These are phyloP conservation scores for Hypholoma sublateritium DNA, from an alignment of 768 basidiomycete species.

Conservation along the genomic window DNA sequence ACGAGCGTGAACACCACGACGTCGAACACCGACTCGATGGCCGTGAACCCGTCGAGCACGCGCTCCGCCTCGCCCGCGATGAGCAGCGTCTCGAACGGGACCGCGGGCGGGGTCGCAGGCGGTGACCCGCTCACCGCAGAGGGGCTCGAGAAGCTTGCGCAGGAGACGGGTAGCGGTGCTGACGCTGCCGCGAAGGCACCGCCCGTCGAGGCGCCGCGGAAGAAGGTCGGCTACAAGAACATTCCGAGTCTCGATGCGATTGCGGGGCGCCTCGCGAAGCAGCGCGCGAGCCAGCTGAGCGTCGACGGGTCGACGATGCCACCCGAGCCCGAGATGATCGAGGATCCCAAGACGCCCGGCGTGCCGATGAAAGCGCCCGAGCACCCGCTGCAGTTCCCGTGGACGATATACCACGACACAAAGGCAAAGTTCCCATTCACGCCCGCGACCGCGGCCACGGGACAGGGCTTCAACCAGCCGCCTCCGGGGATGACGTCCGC, in stretches of 20 bases:
- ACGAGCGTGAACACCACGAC: constrained; percentile 50
- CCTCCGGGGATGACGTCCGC: constrained; percentile 15
- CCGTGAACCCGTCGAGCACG: constrained; percentile 66
- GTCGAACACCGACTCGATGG: constrained; percentile 61
- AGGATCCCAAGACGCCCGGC: constrained; percentile 83
- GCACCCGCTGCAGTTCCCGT: constrained; percentile 82
- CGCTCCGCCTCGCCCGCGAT: constrained; percentile 66
- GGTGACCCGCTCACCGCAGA: constrained; percentile 66
- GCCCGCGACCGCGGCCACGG: constrained; percentile 13
- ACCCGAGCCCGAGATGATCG: constrained; percentile 75
- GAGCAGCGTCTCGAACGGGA: constrained; percentile 47
- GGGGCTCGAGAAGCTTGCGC: constrained; percentile 61
- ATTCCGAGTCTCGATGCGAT: constrained; percentile 85
- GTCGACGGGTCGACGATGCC: constrained; percentile 66
- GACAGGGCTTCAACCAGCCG: constrained; percentile 13
- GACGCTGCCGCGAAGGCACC: constrained; percentile 16
- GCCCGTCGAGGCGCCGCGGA: constrained; percentile 29
- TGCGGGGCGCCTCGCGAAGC: constrained; percentile 74
- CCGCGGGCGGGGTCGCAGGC: constrained; percentile 28
- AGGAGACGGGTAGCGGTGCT: constrained; percentile 39
- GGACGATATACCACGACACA: constrained; percentile 90
- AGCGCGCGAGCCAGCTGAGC: constrained; percentile 53
- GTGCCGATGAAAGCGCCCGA: constrained; percentile 70
- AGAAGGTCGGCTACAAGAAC: constrained; percentile 79
- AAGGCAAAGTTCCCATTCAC: constrained; percentile 37